Conservation (phyloP, 257 asterid species). For the Lycium barbarum region DNA sequence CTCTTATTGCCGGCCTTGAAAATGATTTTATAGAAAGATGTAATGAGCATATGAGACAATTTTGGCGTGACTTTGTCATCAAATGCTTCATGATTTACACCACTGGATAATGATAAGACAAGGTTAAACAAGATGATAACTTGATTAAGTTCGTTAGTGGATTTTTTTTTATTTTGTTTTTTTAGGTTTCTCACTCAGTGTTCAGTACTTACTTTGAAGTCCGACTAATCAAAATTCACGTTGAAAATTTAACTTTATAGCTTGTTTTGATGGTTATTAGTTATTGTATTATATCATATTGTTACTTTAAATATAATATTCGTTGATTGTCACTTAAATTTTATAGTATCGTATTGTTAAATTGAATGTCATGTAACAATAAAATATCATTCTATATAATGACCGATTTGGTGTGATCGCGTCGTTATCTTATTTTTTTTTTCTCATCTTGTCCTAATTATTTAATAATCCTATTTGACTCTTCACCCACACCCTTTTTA, state of each 20-base stretch:
- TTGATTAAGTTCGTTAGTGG: not conserved
- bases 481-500: not conserved
- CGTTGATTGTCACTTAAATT: not conserved
- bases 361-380: not conserved
- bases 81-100: not conserved
- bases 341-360: not conserved
- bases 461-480: not conserved
- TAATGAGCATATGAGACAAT: constrained; percentile 13
- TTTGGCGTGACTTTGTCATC: constrained; percentile 16
- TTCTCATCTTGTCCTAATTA: not conserved
- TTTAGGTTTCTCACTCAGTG: not conserved
- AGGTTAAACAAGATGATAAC: constrained; percentile 8
- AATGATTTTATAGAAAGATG: not conserved
- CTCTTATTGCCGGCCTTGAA: not conserved
- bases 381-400: not conserved
- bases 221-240: too few species aligned
- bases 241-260: too few species aligned
- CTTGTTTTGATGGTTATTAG: not conserved
- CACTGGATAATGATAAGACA: constrained; percentile 3
- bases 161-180: not conserved
- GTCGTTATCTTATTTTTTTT: not conserved
- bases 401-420: not conserved
- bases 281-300: too few species aligned
- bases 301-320: too few species aligned
- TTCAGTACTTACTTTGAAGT: not conserved